Evolutionary conservation across 2,329 filamentous ascomycete genomes (phyloP).

Genomic region (Talaromyces albobiverticillius): DNA sequence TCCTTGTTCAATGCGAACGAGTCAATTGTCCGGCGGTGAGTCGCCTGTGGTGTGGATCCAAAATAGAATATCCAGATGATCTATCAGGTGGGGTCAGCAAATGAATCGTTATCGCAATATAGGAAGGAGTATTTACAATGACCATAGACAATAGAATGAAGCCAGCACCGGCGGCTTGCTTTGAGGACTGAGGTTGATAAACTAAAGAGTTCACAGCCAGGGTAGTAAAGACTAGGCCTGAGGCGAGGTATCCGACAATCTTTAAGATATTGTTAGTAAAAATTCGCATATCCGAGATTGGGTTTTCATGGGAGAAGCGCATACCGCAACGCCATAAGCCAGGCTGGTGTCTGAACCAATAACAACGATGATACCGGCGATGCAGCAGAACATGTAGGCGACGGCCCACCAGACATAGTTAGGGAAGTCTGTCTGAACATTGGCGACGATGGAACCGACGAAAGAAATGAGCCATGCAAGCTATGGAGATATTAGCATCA

Average conservation of each 20-base stretch:
- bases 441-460: conserved; percentile 75
- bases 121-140: conserved; percentile 59
- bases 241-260: conserved; percentile 81
- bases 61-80: conserved; percentile 99
- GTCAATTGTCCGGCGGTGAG: conserved; percentile 86
- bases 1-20: conserved; percentile 95
- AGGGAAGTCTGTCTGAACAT: conserved; percentile 61
- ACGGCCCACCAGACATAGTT: conserved; percentile 92
- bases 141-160: conserved; percentile 94
- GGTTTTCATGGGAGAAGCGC: conserved; percentile 20
- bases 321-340: conserved; percentile 83
- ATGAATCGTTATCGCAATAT: conserved; percentile 8
- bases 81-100: conserved; percentile 47
- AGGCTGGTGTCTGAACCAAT: conserved; percentile 80
- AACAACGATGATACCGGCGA: conserved; percentile 74
- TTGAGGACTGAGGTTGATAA: conserved; percentile 66
- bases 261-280: conserved; percentile 34
- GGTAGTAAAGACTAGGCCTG: conserved; percentile 79
- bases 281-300: not conserved
- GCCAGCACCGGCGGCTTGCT: conserved; percentile 84
- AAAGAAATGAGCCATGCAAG: conserved; percentile 95
- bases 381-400: conserved; percentile 80
- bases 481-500: conserved; percentile 48
- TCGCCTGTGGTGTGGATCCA: conserved; percentile 82
- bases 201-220: conserved; percentile 84